Evolutionary conservation across 257 asterid species (phyloP).

Genomic region (Nyctanthes arbortristis): DNA sequence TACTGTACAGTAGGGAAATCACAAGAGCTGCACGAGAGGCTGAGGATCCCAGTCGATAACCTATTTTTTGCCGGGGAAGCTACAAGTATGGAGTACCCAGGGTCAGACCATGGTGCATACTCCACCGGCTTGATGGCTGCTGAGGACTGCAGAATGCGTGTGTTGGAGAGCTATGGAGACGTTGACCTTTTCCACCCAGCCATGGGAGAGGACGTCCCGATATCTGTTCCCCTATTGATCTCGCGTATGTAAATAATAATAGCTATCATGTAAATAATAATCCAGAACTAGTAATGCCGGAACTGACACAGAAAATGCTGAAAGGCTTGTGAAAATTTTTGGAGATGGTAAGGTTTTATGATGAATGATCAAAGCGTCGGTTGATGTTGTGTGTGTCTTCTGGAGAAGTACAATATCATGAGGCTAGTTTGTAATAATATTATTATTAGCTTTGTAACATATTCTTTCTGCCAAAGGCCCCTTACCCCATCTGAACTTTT

Average conservation of each 20-base stretch:
- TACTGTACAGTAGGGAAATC: constrained; percentile 73
- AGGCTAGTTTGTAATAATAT: neutral
- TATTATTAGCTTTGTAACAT: too few relatives aligned
- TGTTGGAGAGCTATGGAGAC: constrained; percentile 78
- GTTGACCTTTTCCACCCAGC: constrained; percentile 73
- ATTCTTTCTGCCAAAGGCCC: too few relatives aligned
- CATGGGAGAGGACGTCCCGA: constrained; percentile 61
- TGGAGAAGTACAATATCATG: neutral
- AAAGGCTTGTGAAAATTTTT: constrained; percentile 51
- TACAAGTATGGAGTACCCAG: constrained; percentile 74
- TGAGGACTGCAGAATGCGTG: constrained; percentile 89
- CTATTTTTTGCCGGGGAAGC: constrained; percentile 94
- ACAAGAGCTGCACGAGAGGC: constrained; percentile 78
- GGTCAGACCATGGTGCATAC: constrained; percentile 90
- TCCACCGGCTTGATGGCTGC: constrained; percentile 90
- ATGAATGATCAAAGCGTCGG: constrained; percentile 61
- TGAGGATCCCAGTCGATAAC: constrained; percentile 82
- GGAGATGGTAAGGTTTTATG: constrained; percentile 37
- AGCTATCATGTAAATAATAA: neutral
- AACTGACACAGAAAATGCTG: constrained; percentile 5
- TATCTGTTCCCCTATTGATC: constrained; percentile 69
- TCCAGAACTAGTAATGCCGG: neutral
- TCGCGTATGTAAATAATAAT: constrained; percentile 64
- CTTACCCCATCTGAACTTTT: too few relatives aligned
- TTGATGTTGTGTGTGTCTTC: constrained; percentile 16